phyloP scores from a whole-genome alignment of 2,329 filamentous ascomycete genomes.

The Colletotrichum godetiae region DNA sequence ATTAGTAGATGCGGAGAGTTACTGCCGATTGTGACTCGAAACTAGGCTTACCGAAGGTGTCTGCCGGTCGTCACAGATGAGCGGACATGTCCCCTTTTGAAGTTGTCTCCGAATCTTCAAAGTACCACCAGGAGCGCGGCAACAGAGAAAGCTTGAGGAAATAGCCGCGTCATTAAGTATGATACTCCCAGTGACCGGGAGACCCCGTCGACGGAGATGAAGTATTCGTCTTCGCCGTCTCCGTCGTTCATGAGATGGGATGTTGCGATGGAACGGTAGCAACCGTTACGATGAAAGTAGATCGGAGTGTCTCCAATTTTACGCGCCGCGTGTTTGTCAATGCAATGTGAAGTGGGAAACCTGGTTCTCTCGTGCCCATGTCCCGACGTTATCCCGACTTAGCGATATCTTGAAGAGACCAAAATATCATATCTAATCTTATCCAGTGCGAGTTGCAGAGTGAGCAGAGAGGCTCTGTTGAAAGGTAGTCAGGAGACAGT shows the following conservation, averaged over 20 bases:
- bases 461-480: neutral
- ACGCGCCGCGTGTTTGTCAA: neutral
- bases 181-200: neutral
- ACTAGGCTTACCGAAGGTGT: slow-evolving; percentile 7
- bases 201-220: neutral
- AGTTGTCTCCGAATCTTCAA: slow-evolving; percentile 13
- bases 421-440: neutral
- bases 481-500: neutral
- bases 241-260: slow-evolving; percentile 16
- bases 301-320: neutral
- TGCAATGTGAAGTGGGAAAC: neutral
- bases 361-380: neutral
- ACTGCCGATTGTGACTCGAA: slow-evolving; percentile 1
- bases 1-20: neutral
- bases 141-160: neutral
- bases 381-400: neutral
- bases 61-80: slow-evolving; percentile 6
- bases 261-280: slow-evolving; percentile 22
- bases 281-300: slow-evolving; percentile 2
- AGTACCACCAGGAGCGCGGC: slow-evolving; percentile 1
- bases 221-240: neutral
- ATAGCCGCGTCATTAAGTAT: slow-evolving; percentile 27
- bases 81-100: slow-evolving; percentile 6
- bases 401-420: neutral
- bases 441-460: neutral